Evolutionary conservation across 176 grass and related monocot species (phyloP), one percentile per base, ranked within the genome.

Genomic region (Miscanthus lutarioriparius): DNA sequence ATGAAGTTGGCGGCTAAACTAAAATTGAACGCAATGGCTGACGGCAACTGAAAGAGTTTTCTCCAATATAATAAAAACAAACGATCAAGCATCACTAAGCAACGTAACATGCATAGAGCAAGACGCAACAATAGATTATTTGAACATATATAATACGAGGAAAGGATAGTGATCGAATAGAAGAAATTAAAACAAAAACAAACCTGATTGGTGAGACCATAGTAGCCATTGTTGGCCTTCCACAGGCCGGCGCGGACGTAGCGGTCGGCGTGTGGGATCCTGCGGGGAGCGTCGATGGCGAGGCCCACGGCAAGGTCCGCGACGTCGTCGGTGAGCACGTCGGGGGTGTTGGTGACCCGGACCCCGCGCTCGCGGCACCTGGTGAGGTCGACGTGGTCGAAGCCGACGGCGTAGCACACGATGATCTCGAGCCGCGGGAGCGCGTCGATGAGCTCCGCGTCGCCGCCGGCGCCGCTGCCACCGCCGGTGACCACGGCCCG

Each of bases 311-410:
- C 91, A 59, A 98, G 87, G 76, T 98, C 92, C 9, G 96, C 93
- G 25, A 98, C 93, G 77, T 98, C 96, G 59, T 98, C 92, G 62
- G 96, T 98, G 72, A 98, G 88, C 12, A 98, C 96, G 82, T 87
- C 96, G 83, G 96, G 92, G 66, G 96, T 98, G 56, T 92, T 98
- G 32, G 32, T 33, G 32, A 33, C 32, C 32, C 32, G 32, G 32
- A 33, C 2, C 32, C 32, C 32, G 32, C 32, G 32, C 32, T 33
- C 32, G 32, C 32, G 32, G 32, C 32, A 33, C 32, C 32, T 33
- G 3, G 32, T 33, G 32, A 33, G 32, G 32, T 33, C 32, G 32
- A 33, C 32, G 32, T 2, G 32, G 32, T 33, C 32, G 32, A 33
- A 33, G 32, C 32, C 32, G 5, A 95, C 89, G 73, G 92, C 91